Evolutionary conservation across 495 filamentous ascomycete species (phyloP), one percentile per base, ranked within the genome.

Genomic region (Penicillium canariense): DNA sequence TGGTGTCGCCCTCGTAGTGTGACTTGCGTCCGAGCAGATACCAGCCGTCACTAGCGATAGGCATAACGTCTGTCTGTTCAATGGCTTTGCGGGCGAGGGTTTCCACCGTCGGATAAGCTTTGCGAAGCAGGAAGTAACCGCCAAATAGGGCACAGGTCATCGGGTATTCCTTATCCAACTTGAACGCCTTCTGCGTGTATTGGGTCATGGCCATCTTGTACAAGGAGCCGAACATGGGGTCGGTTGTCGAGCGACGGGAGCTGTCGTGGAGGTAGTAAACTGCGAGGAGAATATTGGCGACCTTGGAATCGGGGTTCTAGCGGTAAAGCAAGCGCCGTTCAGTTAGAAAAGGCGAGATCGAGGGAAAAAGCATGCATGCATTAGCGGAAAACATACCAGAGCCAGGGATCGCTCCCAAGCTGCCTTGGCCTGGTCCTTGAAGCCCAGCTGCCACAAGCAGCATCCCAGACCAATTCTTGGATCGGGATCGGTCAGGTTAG

Each of bases 11-110:
- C 55, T 80, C 77, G 35, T 88, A 89, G 69, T 98, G 94, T 55
- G 89, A 86, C 63, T 95, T 96, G 39, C 91, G 79, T 11, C 89
- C 94, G 12, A 97, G 84, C 4, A 96, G 73, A 70, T 96, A 97
- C 91, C 91, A 97, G 18, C 93, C 94, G 62, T 98, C 94, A 67
- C 91, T 96, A 2, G 92, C 92, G 66, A 97, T 89, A 11, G 89
- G 87, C 69, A 95, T 92, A 56, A 97, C 91, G 66, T 98, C 94
- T 2, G 93, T 97, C 54, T 88, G 83, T 63, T 96, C 89, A 56
- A 97, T 96, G 1, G 95, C 91, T 68, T 93, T 94, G 66, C 92
- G 87, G 25, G 94, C 89, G 8, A 97, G 80, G 10, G 80, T 81
- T 55, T 98, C 93, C 9, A 94, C 93, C 43, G 87, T 88, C 2